Percentiles rank a stretch among this genome's conserved stretches.
phyloP scores from a whole-genome alignment of 2,329 filamentous ascomycete genomes.

The Claviceps sp. region DNA sequence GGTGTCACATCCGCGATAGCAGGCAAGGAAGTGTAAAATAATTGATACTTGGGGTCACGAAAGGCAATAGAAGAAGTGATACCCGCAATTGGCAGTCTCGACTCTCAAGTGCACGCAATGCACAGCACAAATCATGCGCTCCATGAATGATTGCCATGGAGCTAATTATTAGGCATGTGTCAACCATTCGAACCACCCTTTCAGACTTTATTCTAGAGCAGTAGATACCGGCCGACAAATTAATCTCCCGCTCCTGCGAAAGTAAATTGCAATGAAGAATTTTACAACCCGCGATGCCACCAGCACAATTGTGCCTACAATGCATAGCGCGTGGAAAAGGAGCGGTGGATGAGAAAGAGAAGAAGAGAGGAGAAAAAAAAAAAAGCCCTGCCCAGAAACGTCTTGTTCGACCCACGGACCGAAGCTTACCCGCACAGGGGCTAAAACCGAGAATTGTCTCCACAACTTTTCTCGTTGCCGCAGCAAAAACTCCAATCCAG shows the following conservation, averaged over 20 bases:
- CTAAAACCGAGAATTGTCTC: not conserved
- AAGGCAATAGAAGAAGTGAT: not conserved
- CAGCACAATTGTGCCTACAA: constrained; percentile 13
- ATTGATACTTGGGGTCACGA: constrained; percentile 11
- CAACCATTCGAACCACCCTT: constrained; percentile 75
- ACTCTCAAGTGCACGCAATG: not conserved
- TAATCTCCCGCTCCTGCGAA: constrained; percentile 48
- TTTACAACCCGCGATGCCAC: constrained; percentile 38
- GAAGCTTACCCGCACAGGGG: not conserved
- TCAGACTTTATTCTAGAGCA: constrained; percentile 68
- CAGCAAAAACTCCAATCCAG: constrained; percentile 8
- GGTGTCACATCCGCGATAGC: constrained; percentile 20
- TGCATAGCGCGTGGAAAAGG: constrained; percentile 16
- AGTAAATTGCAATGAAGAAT: constrained; percentile 15
- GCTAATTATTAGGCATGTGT: constrained; percentile 36
- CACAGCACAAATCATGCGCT: not conserved
- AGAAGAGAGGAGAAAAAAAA: constrained; percentile 9
- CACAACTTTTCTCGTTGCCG: not conserved
- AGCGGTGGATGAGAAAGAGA: constrained; percentile 16
- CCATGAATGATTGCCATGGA: not conserved
- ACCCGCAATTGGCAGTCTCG: not conserved
- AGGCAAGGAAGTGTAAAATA: constrained; percentile 4
- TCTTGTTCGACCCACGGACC: not conserved
- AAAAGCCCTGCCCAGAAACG: constrained; percentile 12
- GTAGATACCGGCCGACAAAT: constrained; percentile 69